Percentiles rank a stretch among this genome's conserved stretches.
phyloP scores from a whole-genome alignment of 2,329 filamentous ascomycete species.

The Diaporthe vexans region DNA sequence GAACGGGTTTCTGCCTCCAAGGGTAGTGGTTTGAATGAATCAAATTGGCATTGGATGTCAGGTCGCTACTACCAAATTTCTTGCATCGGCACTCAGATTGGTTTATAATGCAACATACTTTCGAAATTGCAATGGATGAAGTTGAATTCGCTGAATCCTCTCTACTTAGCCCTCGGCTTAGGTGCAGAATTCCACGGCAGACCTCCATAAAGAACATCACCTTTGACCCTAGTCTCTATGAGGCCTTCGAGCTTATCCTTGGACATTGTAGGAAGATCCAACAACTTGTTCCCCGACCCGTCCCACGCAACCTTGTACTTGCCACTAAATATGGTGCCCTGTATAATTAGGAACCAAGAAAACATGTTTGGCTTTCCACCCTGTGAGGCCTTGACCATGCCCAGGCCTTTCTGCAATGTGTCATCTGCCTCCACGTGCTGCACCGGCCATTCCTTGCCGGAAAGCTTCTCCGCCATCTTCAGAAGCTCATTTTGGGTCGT shows the following conservation, averaged over 20 bases:
- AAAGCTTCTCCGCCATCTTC: conserved; percentile 14
- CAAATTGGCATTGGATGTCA: background rate
- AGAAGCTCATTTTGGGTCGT: conserved; percentile 9
- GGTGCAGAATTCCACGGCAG: conserved; percentile 2
- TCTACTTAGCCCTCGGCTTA: conserved; percentile 1
- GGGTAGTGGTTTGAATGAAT: background rate
- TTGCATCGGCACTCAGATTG: background rate
- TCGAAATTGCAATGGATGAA: background rate
- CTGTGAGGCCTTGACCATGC: conserved; percentile 5
- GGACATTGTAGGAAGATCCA: background rate
- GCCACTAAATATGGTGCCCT: conserved; percentile 7
- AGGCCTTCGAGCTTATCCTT: background rate
- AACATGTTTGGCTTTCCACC: background rate
- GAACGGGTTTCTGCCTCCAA: conserved; percentile 2
- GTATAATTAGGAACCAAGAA: background rate
- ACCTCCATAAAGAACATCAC: background rate
- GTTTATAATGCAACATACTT: background rate
- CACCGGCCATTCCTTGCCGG: background rate
- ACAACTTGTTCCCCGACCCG: conserved; percentile 4
- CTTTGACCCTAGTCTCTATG: conserved; percentile 8
- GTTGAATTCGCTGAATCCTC: background rate
- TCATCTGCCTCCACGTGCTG: conserved; percentile 9
- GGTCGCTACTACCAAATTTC: too few relatives aligned
- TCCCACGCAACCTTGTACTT: conserved; percentile 10
- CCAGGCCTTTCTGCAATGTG: background rate